Evolutionary conservation across 768 basidiomycete genomes (phyloP), one percentile per base, ranked within the genome.

Genomic region (Termitomyces eurrhizus): DNA sequence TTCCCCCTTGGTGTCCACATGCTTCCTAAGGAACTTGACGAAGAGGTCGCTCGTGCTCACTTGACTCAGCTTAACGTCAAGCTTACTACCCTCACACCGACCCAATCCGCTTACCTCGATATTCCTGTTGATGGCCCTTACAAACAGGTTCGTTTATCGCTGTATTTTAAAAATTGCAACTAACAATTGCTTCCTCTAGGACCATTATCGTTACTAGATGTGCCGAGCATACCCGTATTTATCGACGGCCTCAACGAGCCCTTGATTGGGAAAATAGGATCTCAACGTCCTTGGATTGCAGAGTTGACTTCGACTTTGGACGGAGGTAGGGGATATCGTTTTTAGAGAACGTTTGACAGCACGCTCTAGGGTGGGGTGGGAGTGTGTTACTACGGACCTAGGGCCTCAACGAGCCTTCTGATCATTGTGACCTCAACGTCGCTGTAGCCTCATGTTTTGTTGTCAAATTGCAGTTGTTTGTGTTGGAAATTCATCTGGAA

Each of bases 1-100:
- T 98, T 98, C 87, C 90, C 92, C 53, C 84, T 98, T 68, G 97
- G 97, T 64, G 96, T 98, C 35, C 96, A 99, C 84, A 95, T 98
- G 79, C 83, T 99, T 53, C 97, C 96, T 65, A 99, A 99, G 83
- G 89, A 93, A 63, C 90, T 99, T 66, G 97, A 99, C 69, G 97
- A 99, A 82, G 95, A 98, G 78, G 97, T 99, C 67, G 97, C 97
- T 48, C 92, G 95, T 66, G 94, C 97, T 54, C 97, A 99, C 77
- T 82, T 98, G 60, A 83, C 81, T 53, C 88, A 92, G 71, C 83
- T 98, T 69, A 93, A 92, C 72, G 93, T 99, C 80, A 94, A 95
- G 81, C 84, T 99, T 75, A 96, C 95, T 49, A 78, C 78, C 63
- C 81, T 94, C 65, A 77, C 80, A 29, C 41, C 81, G 13, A 82